Base-by-base conservation (phyloP, 495 filamentous ascomycete species). In the Entonaema liquescens region DNA sequence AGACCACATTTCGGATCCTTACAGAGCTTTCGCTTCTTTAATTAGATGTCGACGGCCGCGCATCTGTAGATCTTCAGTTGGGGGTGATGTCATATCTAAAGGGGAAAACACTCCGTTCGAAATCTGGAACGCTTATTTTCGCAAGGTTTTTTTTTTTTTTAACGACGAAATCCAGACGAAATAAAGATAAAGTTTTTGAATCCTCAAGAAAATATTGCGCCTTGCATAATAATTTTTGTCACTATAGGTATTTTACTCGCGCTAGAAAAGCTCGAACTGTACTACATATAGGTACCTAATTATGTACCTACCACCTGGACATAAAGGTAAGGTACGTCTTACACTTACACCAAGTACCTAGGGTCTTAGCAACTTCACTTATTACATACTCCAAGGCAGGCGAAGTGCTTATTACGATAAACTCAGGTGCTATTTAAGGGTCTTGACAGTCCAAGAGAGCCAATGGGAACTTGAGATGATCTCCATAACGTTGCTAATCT, bases 51-150 rank as follows among this genome's bases (percentile, higher is more conserved):
- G 44, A 42, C 54, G 56, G 47, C 23, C 31, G 57, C 17, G 21
- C 29, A 65, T 64, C 9, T 59, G 58, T 59, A 71, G 62, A 67
- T 71, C 62, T 33, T 67, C 53, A 53, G 19, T 62, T n/a, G 33
- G 15, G 5, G 11, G 62, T 59, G 62, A 71, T 67, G 62, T 71
- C 68, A 71, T 67, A 38, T 26, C 15, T 28, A 38, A 65, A 29
- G 40, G 31, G 40, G 17, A 44, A 21, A 21, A 7, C 2, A 44
- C 6, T 44, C 8, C 3, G 2, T 44, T 44, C n/a, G 31, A 44
- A 44, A 7, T 44, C n/a, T 8, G 19, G 17, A 47, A 9, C 2
- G 42, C 42, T 2, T 2, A 44, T 17, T 47, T 47, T 47, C 19
- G 42, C 17, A 44, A 44, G 1, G n/a, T n/a, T n/a, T n/a, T n/a